phyloP scores from a whole-genome alignment of 768 basidiomycete species.

The Agaricus subrufescens region DNA sequence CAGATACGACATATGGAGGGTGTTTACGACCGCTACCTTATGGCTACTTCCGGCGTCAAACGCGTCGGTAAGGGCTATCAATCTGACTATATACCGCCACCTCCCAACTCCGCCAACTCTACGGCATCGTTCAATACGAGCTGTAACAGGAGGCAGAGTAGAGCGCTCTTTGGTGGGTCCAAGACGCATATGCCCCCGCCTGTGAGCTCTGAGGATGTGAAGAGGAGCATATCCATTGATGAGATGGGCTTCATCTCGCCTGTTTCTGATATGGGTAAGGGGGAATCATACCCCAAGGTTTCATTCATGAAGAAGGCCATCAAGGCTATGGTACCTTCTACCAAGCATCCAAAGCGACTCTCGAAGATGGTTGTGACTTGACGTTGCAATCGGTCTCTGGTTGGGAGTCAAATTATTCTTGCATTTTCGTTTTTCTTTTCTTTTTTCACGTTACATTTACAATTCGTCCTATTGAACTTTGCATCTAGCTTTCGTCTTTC shows the following conservation, averaged over 20 bases:
- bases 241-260: conserved; percentile 57
- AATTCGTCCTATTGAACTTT: not conserved
- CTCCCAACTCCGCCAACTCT: conserved; percentile 27
- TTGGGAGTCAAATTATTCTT: not conserved
- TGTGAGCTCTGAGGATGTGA: conserved; percentile 60
- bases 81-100: conserved; percentile 52
- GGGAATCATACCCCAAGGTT: conserved; percentile 45
- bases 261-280: conserved; percentile 23
- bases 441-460: not conserved
- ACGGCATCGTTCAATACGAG: conserved; percentile 12
- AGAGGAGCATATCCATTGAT: conserved; percentile 49
- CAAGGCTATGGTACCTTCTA: conserved; percentile 63
- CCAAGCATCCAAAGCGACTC: conserved; percentile 6
- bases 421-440: not conserved
- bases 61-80: conserved; percentile 80
- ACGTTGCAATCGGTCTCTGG: not conserved
- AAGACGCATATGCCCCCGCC: conserved; percentile 66
- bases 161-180: conserved; percentile 40
- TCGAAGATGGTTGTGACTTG: conserved; percentile 11
- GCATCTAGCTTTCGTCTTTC: not conserved
- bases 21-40: conserved; percentile 78
- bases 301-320: conserved; percentile 66
- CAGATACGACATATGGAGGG: conserved; percentile 60
- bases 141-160: conserved; percentile 26
- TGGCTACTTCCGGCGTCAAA: conserved; percentile 78